phyloP scores from a whole-genome alignment of 768 basidiomycete species.

The Dictyophora rubrovolvata region DNA sequence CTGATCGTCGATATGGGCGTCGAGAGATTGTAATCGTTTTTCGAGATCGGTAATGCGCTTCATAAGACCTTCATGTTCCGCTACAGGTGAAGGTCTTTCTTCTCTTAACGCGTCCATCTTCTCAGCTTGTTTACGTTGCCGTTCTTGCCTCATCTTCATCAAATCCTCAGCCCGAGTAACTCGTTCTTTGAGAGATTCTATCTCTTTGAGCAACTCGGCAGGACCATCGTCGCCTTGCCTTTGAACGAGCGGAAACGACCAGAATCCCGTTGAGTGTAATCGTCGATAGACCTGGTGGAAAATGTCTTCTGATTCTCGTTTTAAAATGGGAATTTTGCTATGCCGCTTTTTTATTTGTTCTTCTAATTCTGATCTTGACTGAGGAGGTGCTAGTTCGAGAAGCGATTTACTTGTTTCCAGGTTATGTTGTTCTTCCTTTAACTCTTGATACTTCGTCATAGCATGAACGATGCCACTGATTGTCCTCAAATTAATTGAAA shows the following conservation, averaged over 20 bases:
- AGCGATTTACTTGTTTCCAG: not conserved
- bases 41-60: not conserved
- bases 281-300: too few relatives aligned
- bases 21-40: not conserved
- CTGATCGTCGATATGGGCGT: not conserved
- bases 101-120: not conserved
- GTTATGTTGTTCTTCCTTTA: not conserved
- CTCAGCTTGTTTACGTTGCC: not conserved
- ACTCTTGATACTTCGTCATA: not conserved
- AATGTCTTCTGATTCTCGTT: too few relatives aligned
- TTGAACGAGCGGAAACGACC: not conserved
- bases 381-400: not conserved
- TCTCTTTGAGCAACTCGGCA: not conserved
- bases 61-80: not conserved
- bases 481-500: too few relatives aligned
- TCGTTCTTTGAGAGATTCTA: not conserved
- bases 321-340: too few relatives aligned
- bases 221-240: not conserved
- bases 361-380: not conserved
- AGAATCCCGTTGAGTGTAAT: not conserved
- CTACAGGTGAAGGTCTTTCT: not conserved
- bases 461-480: not conserved
- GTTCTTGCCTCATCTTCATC: not conserved
- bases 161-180: not conserved
- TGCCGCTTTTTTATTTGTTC: not conserved